Conservation (phyloP, 192 early-diverging fungal species). For the Podila minutissima region DNA sequence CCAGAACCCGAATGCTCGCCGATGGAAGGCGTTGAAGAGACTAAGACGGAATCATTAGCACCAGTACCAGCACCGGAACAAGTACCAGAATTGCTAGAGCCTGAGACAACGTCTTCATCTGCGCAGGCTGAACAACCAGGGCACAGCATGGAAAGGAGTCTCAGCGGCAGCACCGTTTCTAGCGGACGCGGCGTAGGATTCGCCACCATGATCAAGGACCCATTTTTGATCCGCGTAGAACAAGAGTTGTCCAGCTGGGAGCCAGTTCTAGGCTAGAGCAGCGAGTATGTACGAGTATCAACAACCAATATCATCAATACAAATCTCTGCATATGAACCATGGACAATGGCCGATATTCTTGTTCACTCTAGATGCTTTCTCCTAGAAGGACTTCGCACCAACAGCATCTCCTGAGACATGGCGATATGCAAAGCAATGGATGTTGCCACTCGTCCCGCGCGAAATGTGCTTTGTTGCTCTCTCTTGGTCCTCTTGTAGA, state of each 20-base stretch:
- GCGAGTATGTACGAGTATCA: neutral
- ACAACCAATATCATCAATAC: neutral
- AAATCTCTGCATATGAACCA: neutral
- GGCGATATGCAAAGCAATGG: too few relatives aligned
- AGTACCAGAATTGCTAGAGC: neutral
- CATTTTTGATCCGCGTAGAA: constrained; percentile 37
- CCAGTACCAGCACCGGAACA: neutral
- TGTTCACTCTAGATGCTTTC: too few relatives aligned
- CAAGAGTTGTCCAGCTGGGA: constrained; percentile 40
- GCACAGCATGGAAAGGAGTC: constrained; percentile 12
- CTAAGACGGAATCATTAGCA: neutral
- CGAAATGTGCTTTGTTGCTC: too few relatives aligned
- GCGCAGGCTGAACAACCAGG: neutral
- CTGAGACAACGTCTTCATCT: neutral
- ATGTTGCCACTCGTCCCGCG: too few relatives aligned
- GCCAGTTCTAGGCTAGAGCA: constrained; percentile 8
- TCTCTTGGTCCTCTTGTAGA: too few relatives aligned
- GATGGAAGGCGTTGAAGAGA: constrained; percentile 18
- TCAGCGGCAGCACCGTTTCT: constrained; percentile 11
- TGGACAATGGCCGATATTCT: too few relatives aligned
- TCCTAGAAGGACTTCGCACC: too few relatives aligned
- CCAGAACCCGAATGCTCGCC: neutral
- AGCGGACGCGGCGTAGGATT: constrained; percentile 6
- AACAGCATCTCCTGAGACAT: too few relatives aligned
- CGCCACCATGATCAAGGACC: constrained; percentile 27